A percentile compares a stretch with the other conserved stretches of the same genome.
Evolutionary conservation across 352 stramenopile genomes (phyloP).

Genomic region (Phytopythium cucurbitacearum): DNA sequence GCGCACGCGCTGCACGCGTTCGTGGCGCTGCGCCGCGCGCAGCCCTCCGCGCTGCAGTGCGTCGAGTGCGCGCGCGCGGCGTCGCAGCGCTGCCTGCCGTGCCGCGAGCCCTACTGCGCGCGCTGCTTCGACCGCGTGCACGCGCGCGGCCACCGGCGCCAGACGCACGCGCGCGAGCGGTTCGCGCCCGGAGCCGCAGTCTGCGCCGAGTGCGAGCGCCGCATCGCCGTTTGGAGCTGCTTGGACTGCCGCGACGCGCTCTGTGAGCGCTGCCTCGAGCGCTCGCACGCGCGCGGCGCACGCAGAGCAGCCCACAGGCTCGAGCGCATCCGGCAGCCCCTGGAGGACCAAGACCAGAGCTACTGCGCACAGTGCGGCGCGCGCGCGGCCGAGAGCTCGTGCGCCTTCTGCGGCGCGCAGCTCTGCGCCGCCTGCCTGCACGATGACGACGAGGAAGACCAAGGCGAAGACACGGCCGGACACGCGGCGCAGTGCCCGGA

Average conservation of each 20-base stretch:
- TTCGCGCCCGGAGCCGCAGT: constrained; percentile 49
- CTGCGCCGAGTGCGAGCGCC: constrained; percentile 73
- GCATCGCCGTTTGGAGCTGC: constrained; percentile 59
- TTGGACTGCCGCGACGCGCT: constrained; percentile 64
- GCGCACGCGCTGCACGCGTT: constrained; percentile 63
- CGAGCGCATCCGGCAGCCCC: constrained; percentile 44
- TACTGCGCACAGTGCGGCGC: constrained; percentile 62
- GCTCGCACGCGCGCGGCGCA: constrained; percentile 50
- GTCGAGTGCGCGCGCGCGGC: constrained; percentile 71
- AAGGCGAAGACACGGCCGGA: neutral
- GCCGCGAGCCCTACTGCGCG: constrained; percentile 78
- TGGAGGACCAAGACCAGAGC: constrained; percentile 23
- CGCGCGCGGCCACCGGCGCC: constrained; percentile 48
- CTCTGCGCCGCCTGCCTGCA: constrained; percentile 59
- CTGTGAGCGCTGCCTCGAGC: constrained; percentile 56
- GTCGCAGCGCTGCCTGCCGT: constrained; percentile 54
- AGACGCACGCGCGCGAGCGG: constrained; percentile 45
- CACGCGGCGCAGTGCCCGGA: constrained; percentile 59
- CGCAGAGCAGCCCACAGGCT: constrained; percentile 23
- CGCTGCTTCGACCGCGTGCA: constrained; percentile 74
- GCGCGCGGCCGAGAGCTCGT: constrained; percentile 47
- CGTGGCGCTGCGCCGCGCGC: constrained; percentile 33
- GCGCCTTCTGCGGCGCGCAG: constrained; percentile 42
- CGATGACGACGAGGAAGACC: constrained; percentile 2
- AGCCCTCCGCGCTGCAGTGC: constrained; percentile 46